These are phyloP conservation scores for Escallonia rubra DNA, from an alignment of 129 eudicot genomes.

Conservation along the genomic window DNA sequence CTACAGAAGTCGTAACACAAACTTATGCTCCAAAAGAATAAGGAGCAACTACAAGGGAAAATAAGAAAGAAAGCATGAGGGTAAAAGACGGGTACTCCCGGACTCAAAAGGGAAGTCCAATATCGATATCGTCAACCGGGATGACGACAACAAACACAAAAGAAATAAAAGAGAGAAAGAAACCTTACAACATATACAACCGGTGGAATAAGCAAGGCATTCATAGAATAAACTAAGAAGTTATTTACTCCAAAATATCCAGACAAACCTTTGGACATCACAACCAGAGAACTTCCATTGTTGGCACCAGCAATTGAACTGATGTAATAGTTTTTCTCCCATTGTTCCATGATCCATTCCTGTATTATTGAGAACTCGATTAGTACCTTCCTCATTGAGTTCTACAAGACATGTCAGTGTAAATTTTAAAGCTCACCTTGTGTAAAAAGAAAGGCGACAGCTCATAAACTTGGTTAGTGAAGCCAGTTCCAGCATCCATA, in stretches of 20 bases:
- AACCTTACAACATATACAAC: no score
- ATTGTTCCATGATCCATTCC: constrained; percentile 98
- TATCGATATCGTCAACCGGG: no score
- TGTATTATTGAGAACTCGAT: constrained; percentile 17
- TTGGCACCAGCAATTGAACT: constrained; percentile 73
- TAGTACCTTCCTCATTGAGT: background rate
- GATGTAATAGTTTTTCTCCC: constrained; percentile 81
- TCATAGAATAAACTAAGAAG: no score
- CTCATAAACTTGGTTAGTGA: constrained; percentile 64
- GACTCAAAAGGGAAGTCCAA: no score
- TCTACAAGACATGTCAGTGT: background rate
- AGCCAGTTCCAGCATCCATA: constrained; percentile 91
- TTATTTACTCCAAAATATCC: background rate
- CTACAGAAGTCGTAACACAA: background rate
- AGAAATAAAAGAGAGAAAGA: no score
- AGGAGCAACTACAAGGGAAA: background rate
- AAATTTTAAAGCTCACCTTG: constrained; percentile 39
- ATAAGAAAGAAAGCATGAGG: background rate
- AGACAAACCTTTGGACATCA: constrained; percentile 80
- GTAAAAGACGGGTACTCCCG: no score
- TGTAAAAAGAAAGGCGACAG: constrained; percentile 67
- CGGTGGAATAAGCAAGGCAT: no score
- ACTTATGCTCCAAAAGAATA: background rate
- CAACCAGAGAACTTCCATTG: constrained; percentile 82
- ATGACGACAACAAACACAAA: no score